These are phyloP conservation scores for Cercis canadensis DNA, from an alignment of 306 rosid genomes.

Conservation along the genomic window DNA sequence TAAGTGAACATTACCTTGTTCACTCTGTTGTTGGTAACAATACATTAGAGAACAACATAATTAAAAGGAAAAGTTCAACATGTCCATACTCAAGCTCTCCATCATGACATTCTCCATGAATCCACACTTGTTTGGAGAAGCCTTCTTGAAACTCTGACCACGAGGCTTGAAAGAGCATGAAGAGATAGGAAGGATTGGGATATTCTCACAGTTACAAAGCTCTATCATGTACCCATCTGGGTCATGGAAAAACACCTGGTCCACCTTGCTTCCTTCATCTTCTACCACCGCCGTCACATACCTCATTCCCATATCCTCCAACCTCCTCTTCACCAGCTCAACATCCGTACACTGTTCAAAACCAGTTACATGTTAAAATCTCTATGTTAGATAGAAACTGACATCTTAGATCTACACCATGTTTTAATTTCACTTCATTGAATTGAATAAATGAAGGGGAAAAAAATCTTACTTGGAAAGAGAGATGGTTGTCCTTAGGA, in stretches of 20 bases:
- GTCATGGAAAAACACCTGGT: conserved; percentile 87
- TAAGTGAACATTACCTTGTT: conserved; percentile 10
- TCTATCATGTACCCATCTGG: conserved; percentile 87
- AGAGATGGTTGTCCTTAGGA: conserved; percentile 85
- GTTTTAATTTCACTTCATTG: not conserved
- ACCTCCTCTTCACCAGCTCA: conserved; percentile 71
- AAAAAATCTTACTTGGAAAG: conserved; percentile 61
- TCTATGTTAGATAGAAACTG: no score
- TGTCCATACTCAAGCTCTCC: conserved; percentile 84
- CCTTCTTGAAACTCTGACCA: conserved; percentile 56
- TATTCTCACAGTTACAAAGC: conserved; percentile 80
- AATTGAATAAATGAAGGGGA: not conserved
- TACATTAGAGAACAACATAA: no score
- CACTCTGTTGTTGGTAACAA: conserved; percentile 4
- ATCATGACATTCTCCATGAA: conserved; percentile 84
- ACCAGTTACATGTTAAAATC: not conserved
- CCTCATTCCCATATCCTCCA: conserved; percentile 75
- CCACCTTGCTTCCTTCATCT: conserved; percentile 64
- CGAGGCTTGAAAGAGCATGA: conserved; percentile 68
- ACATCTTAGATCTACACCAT: no score
- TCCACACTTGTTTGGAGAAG: conserved; percentile 59
- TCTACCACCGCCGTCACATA: conserved; percentile 76
- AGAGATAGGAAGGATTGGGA: conserved; percentile 72
- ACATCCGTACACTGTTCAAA: conserved; percentile 75
- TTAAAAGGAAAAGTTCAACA: conserved; percentile 78